Evolutionary conservation across 2,329 filamentous ascomycete species (phyloP), one percentile per base, ranked within the genome.

Genomic region (Dothideomycetidae sp.): DNA sequence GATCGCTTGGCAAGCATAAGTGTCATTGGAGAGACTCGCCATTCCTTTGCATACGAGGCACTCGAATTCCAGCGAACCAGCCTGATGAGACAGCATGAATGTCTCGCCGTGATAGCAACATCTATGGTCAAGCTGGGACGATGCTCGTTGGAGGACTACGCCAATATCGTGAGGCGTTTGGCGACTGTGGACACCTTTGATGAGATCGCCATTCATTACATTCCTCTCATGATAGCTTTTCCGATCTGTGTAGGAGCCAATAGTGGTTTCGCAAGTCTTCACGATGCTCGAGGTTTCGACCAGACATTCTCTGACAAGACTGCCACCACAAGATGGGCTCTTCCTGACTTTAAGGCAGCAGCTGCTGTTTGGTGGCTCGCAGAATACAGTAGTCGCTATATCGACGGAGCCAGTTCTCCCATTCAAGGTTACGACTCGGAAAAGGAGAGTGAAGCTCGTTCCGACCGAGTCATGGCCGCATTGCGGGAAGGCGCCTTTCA

Each of bases 321-420:
- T 31, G 80, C 85, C 34, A 73, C 75, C 42, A 65, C 78, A 29
- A 62, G 68, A 11, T 93, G 85, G 81, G 66, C 70, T 14, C 56
- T 93, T 28, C 67, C 77, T 11, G 79, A 78, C 48, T 69, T 96
- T 10, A 79, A 86, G 49, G 82, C 86, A 31, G 79, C 83, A 3
- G 70, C 86, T 10, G 71, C 74, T 38, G 73, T 79, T 3, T 85
- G 82, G 70, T 98, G 90, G 90, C 70, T 94, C 32, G 78, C 83
- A 19, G 85, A 96, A 52, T 94, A 94, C 59, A 90, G 82, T 47
- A 83, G 84, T 2, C 82, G 84, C 66, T 93, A 86, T 54, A 68
- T 82, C 41, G 84, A 93, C 48, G 70, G 73, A 13, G 68, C 73
- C 21, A 66, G 71, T 44, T 67, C 71, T 33, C 65, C 66, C 16